These are phyloP conservation scores for Akanthomyces muscarius DNA, from an alignment of 2,329 filamentous ascomycete species.

Conservation along the genomic window DNA sequence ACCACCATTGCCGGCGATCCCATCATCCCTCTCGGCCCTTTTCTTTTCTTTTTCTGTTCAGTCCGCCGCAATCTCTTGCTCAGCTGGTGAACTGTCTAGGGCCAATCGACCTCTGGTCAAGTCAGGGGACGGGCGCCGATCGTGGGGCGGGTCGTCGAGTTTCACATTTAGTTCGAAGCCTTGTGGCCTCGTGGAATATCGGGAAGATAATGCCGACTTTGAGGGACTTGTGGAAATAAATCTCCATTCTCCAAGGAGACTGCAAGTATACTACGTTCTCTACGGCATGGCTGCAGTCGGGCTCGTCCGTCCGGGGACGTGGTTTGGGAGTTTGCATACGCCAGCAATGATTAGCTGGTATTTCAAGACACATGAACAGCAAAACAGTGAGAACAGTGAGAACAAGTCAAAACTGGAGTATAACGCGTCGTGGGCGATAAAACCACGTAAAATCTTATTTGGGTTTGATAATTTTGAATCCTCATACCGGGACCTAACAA, in stretches of 20 bases:
- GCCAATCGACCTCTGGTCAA: background rate
- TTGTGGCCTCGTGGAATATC: background rate
- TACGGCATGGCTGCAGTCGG: too few relatives aligned
- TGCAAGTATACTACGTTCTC: too few relatives aligned
- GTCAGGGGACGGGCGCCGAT: slow-evolving; percentile 2
- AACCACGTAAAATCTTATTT: too few relatives aligned
- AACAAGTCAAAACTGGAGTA: too few relatives aligned
- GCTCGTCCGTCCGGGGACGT: background rate
- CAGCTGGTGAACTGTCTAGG: background rate
- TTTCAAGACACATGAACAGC: background rate
- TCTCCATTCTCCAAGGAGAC: too few relatives aligned
- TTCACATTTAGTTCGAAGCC: background rate
- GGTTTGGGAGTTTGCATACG: too few relatives aligned
- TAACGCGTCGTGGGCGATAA: too few relatives aligned
- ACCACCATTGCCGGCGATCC: too few relatives aligned
- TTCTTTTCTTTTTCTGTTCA: background rate
- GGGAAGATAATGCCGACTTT: too few relatives aligned
- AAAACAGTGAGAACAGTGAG: background rate
- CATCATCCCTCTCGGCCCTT: background rate
- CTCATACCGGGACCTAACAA: too few relatives aligned
- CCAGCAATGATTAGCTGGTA: background rate
- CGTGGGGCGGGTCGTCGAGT: background rate
- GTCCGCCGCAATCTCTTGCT: background rate
- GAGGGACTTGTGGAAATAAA: background rate
- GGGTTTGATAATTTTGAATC: too few relatives aligned